These are phyloP conservation scores for Oligophagozyma castellii DNA, from an alignment of 1,139 yeast species.

Conservation along the genomic window DNA sequence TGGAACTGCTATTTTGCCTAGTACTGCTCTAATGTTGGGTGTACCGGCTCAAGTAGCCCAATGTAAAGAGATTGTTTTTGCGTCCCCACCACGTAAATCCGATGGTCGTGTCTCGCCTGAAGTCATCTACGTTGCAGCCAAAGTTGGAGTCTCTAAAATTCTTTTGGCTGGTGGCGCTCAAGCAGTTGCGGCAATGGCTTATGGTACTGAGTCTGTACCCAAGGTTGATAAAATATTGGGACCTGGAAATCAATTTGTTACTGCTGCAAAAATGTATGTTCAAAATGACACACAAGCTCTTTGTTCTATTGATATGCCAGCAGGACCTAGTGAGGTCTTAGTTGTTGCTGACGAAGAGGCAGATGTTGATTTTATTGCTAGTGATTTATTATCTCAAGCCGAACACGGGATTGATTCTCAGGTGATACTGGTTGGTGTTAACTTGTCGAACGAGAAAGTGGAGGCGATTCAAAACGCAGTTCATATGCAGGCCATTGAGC, in stretches of 20 bases:
- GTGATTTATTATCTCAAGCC: conserved; percentile 91
- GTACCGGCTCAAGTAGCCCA: conserved; percentile 99
- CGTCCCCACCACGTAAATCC: conserved; percentile 84
- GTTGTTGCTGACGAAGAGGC: conserved; percentile 81
- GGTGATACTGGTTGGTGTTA: conserved; percentile 80
- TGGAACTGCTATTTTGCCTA: conserved; percentile 96
- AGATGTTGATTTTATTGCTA: conserved; percentile 90
- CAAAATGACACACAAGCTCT: conserved; percentile 91
- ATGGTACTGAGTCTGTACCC: conserved; percentile 84
- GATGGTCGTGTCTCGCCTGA: conserved; percentile 94
- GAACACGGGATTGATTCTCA: conserved; percentile 98
- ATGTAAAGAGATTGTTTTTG: conserved; percentile 82
- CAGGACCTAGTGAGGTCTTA: conserved; percentile 96
- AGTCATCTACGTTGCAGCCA: conserved; percentile 93
- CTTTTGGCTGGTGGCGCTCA: conserved; percentile 98
- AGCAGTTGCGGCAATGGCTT: conserved; percentile 97
- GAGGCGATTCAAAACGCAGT: conserved; percentile 67
- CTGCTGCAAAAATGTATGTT: conserved; percentile 97
- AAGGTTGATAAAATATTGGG: conserved; percentile 96
- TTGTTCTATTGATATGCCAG: conserved; percentile 98
- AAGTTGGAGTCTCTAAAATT: conserved; percentile 80
- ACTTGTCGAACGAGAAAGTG: conserved; percentile 44
- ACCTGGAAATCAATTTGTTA: conserved; percentile 97
- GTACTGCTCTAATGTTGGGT: conserved; percentile 96
- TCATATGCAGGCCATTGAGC: conserved; percentile 64